These are phyloP conservation scores for Leishmania aethiopica DNA, from an alignment of 208 protist species.

Conservation along the genomic window DNA sequence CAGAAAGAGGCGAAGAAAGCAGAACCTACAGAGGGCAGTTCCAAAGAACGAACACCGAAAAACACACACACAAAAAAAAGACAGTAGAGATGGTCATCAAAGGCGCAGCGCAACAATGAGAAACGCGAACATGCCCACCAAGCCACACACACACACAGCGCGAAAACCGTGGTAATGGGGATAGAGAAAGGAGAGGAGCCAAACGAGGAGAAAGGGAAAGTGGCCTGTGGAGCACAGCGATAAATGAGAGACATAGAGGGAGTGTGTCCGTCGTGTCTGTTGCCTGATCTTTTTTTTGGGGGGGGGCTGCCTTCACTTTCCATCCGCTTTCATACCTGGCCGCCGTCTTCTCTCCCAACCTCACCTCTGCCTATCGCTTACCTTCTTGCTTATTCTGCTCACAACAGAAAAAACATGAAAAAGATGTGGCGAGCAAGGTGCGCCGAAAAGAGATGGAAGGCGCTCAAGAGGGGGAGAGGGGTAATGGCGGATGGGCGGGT, in stretches of 20 bases:
- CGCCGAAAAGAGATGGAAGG: neutral
- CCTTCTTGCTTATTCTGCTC: neutral
- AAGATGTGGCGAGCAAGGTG: constrained; percentile 2
- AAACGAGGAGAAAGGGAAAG: neutral
- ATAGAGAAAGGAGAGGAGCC: neutral
- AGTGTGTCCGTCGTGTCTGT: neutral
- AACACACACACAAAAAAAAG: neutral
- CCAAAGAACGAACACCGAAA: neutral
- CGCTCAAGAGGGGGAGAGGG: neutral
- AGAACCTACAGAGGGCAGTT: neutral
- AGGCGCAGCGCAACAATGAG: neutral
- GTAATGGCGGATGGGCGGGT: neutral
- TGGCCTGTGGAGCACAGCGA: neutral
- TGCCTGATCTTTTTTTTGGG: neutral
- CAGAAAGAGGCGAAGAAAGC: neutral
- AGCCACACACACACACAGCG: neutral
- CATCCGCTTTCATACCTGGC: neutral
- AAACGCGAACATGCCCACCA: neutral
- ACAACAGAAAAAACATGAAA: neutral
- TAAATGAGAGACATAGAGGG: neutral
- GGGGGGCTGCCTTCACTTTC: neutral
- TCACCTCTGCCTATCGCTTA: neutral
- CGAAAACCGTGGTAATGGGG: neutral
- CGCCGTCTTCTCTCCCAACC: neutral
- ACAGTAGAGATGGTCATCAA: no score